These are phyloP conservation scores for Durotheca rogersii DNA, from an alignment of 495 filamentous ascomycete genomes.

Conservation along the genomic window DNA sequence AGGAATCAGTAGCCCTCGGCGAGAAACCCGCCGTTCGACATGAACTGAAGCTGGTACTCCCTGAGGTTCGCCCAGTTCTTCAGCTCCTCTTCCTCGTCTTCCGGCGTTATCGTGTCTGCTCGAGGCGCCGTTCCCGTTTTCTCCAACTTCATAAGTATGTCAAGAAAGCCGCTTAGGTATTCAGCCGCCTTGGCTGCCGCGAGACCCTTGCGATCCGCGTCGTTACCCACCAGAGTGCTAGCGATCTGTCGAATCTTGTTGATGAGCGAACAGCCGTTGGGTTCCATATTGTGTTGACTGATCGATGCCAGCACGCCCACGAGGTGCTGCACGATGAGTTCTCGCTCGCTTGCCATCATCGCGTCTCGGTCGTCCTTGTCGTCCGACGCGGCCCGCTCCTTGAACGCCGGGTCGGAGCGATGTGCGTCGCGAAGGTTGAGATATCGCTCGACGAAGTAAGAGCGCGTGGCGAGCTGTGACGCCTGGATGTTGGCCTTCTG, in stretches of 20 bases:
- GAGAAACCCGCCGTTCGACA: constrained; percentile 60
- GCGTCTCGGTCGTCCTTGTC: constrained; percentile 45
- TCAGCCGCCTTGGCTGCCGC: constrained; percentile 60
- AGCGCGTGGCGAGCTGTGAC: constrained; percentile 71
- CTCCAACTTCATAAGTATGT: constrained; percentile 71
- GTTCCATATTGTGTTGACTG: constrained; percentile 77
- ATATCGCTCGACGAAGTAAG: constrained; percentile 81
- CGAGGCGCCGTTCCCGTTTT: constrained; percentile 41
- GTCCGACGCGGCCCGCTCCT: constrained; percentile 21
- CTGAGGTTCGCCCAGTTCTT: constrained; percentile 72
- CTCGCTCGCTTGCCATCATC: constrained; percentile 66
- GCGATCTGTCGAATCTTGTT: constrained; percentile 74
- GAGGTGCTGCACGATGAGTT: constrained; percentile 72
- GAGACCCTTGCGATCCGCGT: constrained; percentile 57
- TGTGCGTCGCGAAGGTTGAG: constrained; percentile 63
- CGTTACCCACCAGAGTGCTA: constrained; percentile 66
- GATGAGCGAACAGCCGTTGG: constrained; percentile 72
- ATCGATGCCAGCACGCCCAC: constrained; percentile 68
- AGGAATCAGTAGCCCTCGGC: constrained; percentile 18
- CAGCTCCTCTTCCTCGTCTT: constrained; percentile 72
- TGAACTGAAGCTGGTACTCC: constrained; percentile 69
- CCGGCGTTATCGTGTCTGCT: constrained; percentile 36
- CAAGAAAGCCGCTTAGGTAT: constrained; percentile 65
- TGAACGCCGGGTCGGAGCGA: constrained; percentile 34
- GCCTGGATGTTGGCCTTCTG: constrained; percentile 82